These are phyloP conservation scores for Phytophthora pseudosyringae DNA, from an alignment of 352 stramenopile species.

Conservation along the genomic window DNA sequence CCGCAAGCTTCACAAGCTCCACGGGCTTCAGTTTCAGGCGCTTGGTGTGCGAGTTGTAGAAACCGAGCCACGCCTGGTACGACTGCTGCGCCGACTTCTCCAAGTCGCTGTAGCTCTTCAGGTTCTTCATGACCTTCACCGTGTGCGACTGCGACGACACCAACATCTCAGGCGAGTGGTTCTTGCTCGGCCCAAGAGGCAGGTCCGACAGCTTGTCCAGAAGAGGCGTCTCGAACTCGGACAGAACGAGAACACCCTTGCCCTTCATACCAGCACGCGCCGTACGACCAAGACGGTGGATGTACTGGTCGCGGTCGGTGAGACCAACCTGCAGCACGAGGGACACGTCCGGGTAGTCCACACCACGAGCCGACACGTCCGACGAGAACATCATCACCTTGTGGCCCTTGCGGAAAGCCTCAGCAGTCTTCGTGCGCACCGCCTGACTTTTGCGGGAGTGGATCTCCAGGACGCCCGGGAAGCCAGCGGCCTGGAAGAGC, in stretches of 20 bases:
- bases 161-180: conserved; percentile 26
- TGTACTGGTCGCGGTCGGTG: conserved; percentile 94
- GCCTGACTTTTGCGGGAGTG: conserved; percentile 96
- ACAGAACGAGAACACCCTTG: conserved; percentile 82
- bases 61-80: conserved; percentile 96
- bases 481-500: conserved; percentile 84
- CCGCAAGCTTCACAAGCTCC: conserved; percentile 79
- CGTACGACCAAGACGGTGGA: conserved; percentile 95
- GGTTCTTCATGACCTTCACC: conserved; percentile 40
- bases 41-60: conserved; percentile 91
- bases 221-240: conserved; percentile 83
- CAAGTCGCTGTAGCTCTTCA: conserved; percentile 61
- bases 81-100: conserved; percentile 85
- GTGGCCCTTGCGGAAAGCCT: conserved; percentile 89
- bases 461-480: conserved; percentile 92
- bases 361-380: conserved; percentile 94
- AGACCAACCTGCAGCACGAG: conserved; percentile 86
- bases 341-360: conserved; percentile 96
- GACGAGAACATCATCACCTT: conserved; percentile 94
- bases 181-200: conserved; percentile 48
- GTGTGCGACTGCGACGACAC: conserved; percentile 28
- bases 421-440: conserved; percentile 84
- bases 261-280: conserved; percentile 90
- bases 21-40: conserved; percentile 48
- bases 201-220: conserved; percentile 76